Base-by-base conservation (phyloP, 2,329 filamentous ascomycete species). In the Conoideocrella luteorostrata region DNA sequence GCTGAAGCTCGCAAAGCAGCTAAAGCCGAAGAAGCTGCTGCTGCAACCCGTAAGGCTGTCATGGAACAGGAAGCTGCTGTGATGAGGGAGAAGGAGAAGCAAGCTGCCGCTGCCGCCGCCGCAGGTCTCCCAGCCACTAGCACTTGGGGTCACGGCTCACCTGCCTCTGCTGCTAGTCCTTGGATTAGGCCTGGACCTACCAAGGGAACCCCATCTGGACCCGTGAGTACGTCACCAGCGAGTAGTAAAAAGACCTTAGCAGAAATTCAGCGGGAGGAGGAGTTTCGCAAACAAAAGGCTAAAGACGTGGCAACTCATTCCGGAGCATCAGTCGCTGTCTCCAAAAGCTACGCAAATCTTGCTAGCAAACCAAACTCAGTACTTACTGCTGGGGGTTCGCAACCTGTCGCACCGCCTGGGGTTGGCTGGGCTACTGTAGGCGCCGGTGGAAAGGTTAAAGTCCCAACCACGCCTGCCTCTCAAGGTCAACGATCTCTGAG, bases 181-280 rank as follows among this genome's bases (percentile, higher is more conserved):
- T 88, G 85, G 85, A 68, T 75, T 15, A 88, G 87, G 64, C 79
- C 82, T 3, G 65, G 69, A 1, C 65, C 70, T 3, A 56, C 60
- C 34, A 80, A 78, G 59, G 58, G 52, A 18, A 45, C 55, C 20
- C 45, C 54, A 5, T 49, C 56, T 22, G 53, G 51, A 5, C 47
- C 56, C 1, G 54, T 58, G 3, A 43, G 46, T 9, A 38, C 54
- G 11, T 42, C 46, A 12, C 41, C 62, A 2, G 40, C 56, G 9
- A 50, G 67, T 56, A 62, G 69, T 67, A 93, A 94, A 72, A 96
- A 96, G 77, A 95, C 89, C 0, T 73, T 97, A 35, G 88, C 89
- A 20, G 91, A 97, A 53, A 97, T 98, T 47, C 93, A 97, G 63
- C 90, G 90, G 50, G 93, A 98, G 67, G 93, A 98, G 59, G 93